These are phyloP conservation scores for Gossypium herbaceum DNA, from an alignment of 345 rosid species.

Conservation along the genomic window DNA sequence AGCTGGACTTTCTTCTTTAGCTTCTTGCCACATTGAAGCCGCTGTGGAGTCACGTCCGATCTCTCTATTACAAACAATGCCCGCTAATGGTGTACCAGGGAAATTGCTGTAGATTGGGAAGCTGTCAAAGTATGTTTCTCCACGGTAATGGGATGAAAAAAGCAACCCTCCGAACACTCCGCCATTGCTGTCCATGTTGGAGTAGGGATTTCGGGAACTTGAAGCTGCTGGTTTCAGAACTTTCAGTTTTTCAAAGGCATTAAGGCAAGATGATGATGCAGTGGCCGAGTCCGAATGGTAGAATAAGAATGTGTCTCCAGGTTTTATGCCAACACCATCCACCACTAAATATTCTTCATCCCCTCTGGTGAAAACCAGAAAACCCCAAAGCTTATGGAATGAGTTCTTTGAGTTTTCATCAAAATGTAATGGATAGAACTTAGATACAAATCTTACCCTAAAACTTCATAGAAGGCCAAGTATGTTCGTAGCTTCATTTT, in stretches of 20 bases:
- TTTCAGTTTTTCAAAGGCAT: constrained; percentile 33
- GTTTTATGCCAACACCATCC: constrained; percentile 50
- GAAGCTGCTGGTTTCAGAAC: constrained; percentile 31
- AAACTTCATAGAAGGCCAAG: constrained; percentile 52
- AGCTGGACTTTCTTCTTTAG: constrained; percentile 23
- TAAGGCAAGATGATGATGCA: constrained; percentile 40
- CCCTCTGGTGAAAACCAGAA: constrained; percentile 40
- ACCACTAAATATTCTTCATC: constrained; percentile 55
- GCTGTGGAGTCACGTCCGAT: constrained; percentile 44
- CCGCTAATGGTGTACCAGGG: constrained; percentile 54
- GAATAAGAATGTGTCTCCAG: constrained; percentile 66
- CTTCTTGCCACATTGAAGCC: constrained; percentile 16
- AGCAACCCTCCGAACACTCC: constrained; percentile 74
- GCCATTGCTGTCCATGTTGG: constrained; percentile 4
- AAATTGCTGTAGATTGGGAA: constrained; percentile 58
- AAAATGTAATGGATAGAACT: neutral
- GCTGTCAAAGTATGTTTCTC: constrained; percentile 53
- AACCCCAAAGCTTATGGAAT: neutral
- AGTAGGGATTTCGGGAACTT: constrained; percentile 13
- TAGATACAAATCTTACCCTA: constrained; percentile 38
- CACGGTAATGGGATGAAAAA: constrained; percentile 52
- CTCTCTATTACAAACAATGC: constrained; percentile 61
- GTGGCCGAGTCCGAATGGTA: constrained; percentile 40
- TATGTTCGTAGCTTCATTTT: constrained; percentile 41
- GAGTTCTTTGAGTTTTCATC: neutral